Percentiles rank a stretch among this genome's conserved stretches.
These are phyloP conservation scores for Arthrobotrys entomopaga DNA, from an alignment of 2,329 filamentous ascomycete species.

Conservation along the genomic window DNA sequence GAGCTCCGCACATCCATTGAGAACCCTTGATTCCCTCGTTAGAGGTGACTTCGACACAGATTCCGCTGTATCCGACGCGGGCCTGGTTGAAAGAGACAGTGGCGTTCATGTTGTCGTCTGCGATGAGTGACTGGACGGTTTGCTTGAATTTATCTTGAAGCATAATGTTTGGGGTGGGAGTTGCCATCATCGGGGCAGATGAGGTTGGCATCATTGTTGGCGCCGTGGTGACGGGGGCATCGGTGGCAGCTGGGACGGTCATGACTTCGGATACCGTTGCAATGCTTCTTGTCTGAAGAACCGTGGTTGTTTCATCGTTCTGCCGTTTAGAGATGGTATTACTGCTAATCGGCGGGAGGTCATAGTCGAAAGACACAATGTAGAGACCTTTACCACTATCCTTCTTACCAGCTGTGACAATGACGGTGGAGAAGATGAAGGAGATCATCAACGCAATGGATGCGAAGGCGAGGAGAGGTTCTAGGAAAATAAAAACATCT, in stretches of 20 bases:
- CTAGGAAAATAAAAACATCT: slow-evolving; percentile 20
- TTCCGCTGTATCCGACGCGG: slow-evolving; percentile 58
- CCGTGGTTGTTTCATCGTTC: slow-evolving; percentile 36
- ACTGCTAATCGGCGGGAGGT: slow-evolving; percentile 22
- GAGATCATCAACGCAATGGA: slow-evolving; percentile 56
- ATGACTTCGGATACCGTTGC: slow-evolving; percentile 38
- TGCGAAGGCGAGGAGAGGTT: slow-evolving; percentile 57
- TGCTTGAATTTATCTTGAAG: slow-evolving; percentile 48
- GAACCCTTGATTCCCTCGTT: slow-evolving; percentile 55
- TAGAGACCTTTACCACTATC: slow-evolving; percentile 57
- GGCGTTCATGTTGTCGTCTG: slow-evolving; percentile 52
- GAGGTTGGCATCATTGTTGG: slow-evolving; percentile 15
- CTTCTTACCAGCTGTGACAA: slow-evolving; percentile 56
- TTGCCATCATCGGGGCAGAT: slow-evolving; percentile 25
- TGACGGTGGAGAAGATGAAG: slow-evolving; percentile 58
- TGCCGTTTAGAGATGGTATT: slow-evolving; percentile 35
- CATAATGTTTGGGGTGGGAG: slow-evolving; percentile 41
- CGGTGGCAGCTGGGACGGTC: slow-evolving; percentile 14
- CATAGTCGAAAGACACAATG: slow-evolving; percentile 58
- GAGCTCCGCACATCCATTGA: slow-evolving; percentile 48
- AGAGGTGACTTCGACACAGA: slow-evolving; percentile 57
- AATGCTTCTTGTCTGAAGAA: slow-evolving; percentile 22
- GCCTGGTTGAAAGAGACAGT: slow-evolving; percentile 55
- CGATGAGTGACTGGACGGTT: slow-evolving; percentile 34
- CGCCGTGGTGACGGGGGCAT: slow-evolving; percentile 3